Evolutionary conservation across 257 asterid genomes (phyloP).

Genomic region (Paulownia fortunei): DNA sequence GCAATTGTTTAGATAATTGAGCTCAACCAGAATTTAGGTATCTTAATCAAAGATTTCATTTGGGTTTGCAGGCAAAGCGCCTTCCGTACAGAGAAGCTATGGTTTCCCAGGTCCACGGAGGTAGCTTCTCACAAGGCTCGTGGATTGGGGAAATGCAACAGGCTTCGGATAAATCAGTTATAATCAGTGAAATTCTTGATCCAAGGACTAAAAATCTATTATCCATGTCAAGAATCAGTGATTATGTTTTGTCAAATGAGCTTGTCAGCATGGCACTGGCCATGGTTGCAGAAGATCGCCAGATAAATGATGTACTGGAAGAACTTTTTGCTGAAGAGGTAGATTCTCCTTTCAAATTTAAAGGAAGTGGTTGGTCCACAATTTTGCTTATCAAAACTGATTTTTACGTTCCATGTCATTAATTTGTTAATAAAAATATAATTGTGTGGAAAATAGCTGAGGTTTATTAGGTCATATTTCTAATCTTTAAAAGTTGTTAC

Average conservation of each 20-base stretch:
- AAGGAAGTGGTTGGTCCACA: background rate
- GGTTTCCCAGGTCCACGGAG: constrained; percentile 64
- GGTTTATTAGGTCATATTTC: background rate
- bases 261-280: constrained; percentile 96
- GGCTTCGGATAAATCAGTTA: constrained; percentile 89
- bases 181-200: constrained; percentile 92
- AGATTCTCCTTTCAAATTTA: constrained; percentile 5
- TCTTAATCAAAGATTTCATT: constrained; percentile 8
- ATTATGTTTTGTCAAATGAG: constrained; percentile 86
- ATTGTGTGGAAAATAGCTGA: background rate
- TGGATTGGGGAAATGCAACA: constrained; percentile 99
- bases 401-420: background rate
- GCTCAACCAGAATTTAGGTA: background rate
- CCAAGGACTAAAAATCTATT: constrained; percentile 88
- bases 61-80: constrained; percentile 81
- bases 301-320: constrained; percentile 82
- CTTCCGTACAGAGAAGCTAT: constrained; percentile 78
- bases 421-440: background rate
- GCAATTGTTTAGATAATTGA: background rate
- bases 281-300: constrained; percentile 96
- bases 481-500: background rate
- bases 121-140: constrained; percentile 84
- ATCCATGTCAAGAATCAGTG: constrained; percentile 91
- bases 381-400: background rate
- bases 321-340: constrained; percentile 98